These are phyloP conservation scores for Chaetomium olivaceum DNA, from an alignment of 2,329 filamentous ascomycete species.

Conservation along the genomic window DNA sequence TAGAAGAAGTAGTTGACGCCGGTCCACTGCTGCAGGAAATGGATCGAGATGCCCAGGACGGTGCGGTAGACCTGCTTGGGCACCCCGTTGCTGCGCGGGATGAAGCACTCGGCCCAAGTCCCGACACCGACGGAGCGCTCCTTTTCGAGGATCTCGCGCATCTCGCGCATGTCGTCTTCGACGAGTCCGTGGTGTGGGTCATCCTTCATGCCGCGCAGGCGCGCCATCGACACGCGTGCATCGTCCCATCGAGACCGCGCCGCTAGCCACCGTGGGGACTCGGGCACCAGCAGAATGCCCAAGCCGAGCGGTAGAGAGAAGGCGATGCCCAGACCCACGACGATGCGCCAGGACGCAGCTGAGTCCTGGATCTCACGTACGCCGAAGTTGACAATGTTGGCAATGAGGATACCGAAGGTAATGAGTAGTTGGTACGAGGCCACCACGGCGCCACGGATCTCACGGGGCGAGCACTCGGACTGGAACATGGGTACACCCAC, in stretches of 20 bases:
- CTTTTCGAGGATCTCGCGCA: slow-evolving; percentile 49
- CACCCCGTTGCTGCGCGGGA: slow-evolving; percentile 41
- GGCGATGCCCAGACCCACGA: slow-evolving; percentile 57
- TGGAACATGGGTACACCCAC: slow-evolving; percentile 69
- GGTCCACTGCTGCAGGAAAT: slow-evolving; percentile 69
- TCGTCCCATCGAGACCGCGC: slow-evolving; percentile 49
- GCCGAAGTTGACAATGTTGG: slow-evolving; percentile 57
- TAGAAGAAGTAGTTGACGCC: slow-evolving; percentile 64
- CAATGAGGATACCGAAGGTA: slow-evolving; percentile 65
- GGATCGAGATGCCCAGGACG: slow-evolving; percentile 61
- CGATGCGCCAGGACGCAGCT: slow-evolving; percentile 60
- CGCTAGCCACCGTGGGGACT: slow-evolving; percentile 59
- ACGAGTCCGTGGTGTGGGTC: slow-evolving; percentile 48
- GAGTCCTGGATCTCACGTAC: slow-evolving; percentile 46
- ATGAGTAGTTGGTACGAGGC: slow-evolving; percentile 74
- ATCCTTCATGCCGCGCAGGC: slow-evolving; percentile 53
- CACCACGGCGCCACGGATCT: slow-evolving; percentile 66
- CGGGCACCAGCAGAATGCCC: slow-evolving; percentile 56
- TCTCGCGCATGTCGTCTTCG: slow-evolving; percentile 55
- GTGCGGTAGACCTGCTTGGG: slow-evolving; percentile 64
- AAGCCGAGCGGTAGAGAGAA: slow-evolving; percentile 55
- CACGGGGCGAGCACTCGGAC: slow-evolving; percentile 61
- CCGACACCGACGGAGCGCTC: slow-evolving; percentile 48
- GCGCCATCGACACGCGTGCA: slow-evolving; percentile 52
- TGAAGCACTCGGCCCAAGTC: slow-evolving; percentile 63